Conservation (phyloP, 2,329 filamentous ascomycete genomes). For the Fusarium sp. region DNA sequence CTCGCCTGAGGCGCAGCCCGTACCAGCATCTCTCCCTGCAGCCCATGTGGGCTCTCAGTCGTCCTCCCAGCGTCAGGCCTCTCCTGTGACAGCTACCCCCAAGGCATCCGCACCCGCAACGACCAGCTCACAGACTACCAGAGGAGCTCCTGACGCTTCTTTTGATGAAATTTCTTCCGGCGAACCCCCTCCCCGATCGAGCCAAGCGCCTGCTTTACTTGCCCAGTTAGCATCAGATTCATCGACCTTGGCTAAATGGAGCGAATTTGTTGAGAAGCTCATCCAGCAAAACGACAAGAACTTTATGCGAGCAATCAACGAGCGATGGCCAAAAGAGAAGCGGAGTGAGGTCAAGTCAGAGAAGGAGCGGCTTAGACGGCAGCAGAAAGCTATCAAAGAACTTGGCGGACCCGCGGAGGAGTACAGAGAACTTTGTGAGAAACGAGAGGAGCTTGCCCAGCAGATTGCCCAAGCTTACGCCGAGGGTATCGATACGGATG, state of each 20-base stretch:
- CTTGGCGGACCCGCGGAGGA: conserved; percentile 53
- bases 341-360: conserved; percentile 58
- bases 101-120: neutral
- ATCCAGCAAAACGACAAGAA: conserved; percentile 58
- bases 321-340: conserved; percentile 55
- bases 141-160: conserved; percentile 11
- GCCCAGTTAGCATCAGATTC: conserved; percentile 45
- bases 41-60: neutral
- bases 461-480: conserved; percentile 60
- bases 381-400: conserved; percentile 55
- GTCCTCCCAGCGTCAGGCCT: conserved; percentile 20
- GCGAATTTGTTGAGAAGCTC: conserved; percentile 51
- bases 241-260: conserved; percentile 48
- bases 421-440: conserved; percentile 53
- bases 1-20: conserved; percentile 13
- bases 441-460: conserved; percentile 56
- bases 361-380: conserved; percentile 57
- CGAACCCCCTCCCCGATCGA: conserved; percentile 1
- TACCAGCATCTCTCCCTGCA: neutral
- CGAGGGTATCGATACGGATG: conserved; percentile 59
- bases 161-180: neutral
- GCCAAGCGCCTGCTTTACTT: conserved; percentile 37
- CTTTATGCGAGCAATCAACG: conserved; percentile 57
- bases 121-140: conserved; percentile 20
- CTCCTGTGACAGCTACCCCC: conserved; percentile 16